A percentile compares a stretch with the other conserved stretches of the same genome.
Evolutionary conservation across 805 yeast species (phyloP).

Genomic region (Ogataea polymorpha): DNA sequence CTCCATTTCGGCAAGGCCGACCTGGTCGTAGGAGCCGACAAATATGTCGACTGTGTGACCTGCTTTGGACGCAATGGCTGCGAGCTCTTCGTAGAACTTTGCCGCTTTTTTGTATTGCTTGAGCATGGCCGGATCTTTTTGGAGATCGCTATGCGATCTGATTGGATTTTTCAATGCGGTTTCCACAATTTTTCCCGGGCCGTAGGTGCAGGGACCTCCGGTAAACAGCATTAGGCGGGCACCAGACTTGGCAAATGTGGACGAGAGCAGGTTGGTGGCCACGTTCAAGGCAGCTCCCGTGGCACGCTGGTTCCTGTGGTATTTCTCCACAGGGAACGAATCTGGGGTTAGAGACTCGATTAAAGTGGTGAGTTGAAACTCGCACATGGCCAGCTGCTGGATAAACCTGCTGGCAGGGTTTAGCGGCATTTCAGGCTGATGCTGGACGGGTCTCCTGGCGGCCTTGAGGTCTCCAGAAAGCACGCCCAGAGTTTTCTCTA

Average conservation of each 20-base stretch:
- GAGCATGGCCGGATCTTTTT: constrained; percentile 38
- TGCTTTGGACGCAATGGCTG: constrained; percentile 42
- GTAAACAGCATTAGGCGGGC: constrained; percentile 52
- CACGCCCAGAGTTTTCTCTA: constrained; percentile 46
- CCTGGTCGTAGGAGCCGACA: constrained; percentile 67
- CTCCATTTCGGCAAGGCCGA: constrained; percentile 67
- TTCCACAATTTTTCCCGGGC: constrained; percentile 62
- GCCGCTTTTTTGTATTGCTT: constrained; percentile 43
- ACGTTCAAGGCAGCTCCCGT: constrained; percentile 61
- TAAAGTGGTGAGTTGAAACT: constrained; percentile 47
- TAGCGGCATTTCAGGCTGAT: constrained; percentile 19
- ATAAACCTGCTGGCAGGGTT: constrained; percentile 39
- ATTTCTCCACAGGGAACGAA: constrained; percentile 43
- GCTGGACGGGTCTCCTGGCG: constrained; percentile 6
- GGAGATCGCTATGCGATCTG: constrained; percentile 63
- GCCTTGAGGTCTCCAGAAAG: constrained; percentile 33
- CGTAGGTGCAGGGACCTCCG: constrained; percentile 65
- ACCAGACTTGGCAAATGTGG: constrained; percentile 45
- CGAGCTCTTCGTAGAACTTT: constrained; percentile 47
- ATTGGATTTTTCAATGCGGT: constrained; percentile 57
- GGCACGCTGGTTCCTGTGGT: constrained; percentile 49
- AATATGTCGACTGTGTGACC: constrained; percentile 58
- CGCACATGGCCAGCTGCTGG: constrained; percentile 46
- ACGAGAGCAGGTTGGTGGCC: constrained; percentile 37
- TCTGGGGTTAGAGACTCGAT: constrained; percentile 49